phyloP scores from a whole-genome alignment of 2,329 filamentous ascomycete genomes.

The Epichloe brachyelytri region DNA sequence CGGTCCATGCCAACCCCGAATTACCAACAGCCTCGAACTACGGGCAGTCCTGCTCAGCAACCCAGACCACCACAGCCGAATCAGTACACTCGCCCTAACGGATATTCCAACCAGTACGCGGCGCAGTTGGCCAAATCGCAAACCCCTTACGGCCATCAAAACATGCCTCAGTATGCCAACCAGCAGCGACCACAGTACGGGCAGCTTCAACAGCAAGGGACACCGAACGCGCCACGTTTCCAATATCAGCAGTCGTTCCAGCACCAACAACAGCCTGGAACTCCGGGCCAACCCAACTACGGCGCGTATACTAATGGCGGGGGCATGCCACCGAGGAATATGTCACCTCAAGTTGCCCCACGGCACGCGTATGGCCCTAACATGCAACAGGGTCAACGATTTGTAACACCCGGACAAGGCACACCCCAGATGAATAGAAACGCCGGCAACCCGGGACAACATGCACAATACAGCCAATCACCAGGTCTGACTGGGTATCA shows the following conservation, averaged over 20 bases:
- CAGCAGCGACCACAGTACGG: slow-evolving; percentile 32
- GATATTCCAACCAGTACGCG: slow-evolving; percentile 32
- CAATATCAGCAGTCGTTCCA: slow-evolving; percentile 24
- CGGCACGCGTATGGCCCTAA: slow-evolving; percentile 25
- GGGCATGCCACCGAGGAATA: slow-evolving; percentile 27
- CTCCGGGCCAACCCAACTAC: slow-evolving; percentile 25
- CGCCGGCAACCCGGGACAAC: slow-evolving; percentile 19
- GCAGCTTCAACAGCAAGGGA: slow-evolving; percentile 29
- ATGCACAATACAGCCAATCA: slow-evolving; percentile 20
- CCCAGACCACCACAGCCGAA: slow-evolving; percentile 29
- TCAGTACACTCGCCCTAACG: slow-evolving; percentile 37
- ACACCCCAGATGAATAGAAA: slow-evolving; percentile 20
- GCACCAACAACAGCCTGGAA: slow-evolving; percentile 18
- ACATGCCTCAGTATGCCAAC: slow-evolving; percentile 33
- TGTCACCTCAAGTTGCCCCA: slow-evolving; percentile 31
- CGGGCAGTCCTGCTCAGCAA: slow-evolving; percentile 16
- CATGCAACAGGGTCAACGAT: slow-evolving; percentile 20
- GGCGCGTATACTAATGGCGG: slow-evolving; percentile 30
- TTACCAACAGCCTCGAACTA: slow-evolving; percentile 29
- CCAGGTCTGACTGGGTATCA: slow-evolving; percentile 32
- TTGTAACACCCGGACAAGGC: slow-evolving; percentile 17
- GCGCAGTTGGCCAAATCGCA: slow-evolving; percentile 40
- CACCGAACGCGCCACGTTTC: slow-evolving; percentile 29
- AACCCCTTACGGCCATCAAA: slow-evolving; percentile 38
- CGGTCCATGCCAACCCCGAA: slow-evolving; percentile 24